Conservation (phyloP, 306 rosid genomes). For the Malus sylvestris region DNA sequence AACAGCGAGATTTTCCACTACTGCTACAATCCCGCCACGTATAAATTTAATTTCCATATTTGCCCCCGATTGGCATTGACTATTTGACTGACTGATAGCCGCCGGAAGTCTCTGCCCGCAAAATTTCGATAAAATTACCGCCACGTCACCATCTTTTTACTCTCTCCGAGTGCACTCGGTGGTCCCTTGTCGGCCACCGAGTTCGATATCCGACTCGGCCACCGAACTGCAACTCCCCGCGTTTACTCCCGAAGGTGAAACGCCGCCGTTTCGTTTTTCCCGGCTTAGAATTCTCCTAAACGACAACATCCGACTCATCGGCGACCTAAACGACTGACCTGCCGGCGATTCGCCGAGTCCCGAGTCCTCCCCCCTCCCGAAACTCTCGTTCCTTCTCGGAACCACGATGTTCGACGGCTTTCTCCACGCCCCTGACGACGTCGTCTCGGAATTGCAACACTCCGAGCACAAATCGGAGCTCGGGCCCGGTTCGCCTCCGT, state of each 20-base stretch:
- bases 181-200: constrained; percentile 17
- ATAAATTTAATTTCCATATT: not conserved
- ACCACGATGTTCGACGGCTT: constrained; percentile 37
- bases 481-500: constrained; percentile 21
- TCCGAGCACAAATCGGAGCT: constrained; percentile 33
- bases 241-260: constrained; percentile 36
- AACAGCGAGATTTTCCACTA: not conserved
- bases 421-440: constrained; percentile 35
- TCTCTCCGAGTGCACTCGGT: constrained; percentile 19
- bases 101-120: not conserved
- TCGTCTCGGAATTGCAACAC: constrained; percentile 15
- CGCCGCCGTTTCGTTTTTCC: constrained; percentile 31
- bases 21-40: not conserved
- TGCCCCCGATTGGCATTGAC: not conserved
- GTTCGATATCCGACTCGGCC: constrained; percentile 38
- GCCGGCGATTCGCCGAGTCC: constrained; percentile 26
- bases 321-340: constrained; percentile 38
- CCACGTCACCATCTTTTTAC: not conserved
- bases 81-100: not conserved
- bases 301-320: constrained; percentile 63
- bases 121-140: not conserved
- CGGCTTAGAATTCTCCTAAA: constrained; percentile 55
- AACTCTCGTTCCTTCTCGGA: constrained; percentile 39
- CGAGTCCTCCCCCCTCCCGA: constrained; percentile 28
- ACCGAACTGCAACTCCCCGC: constrained; percentile 25